Base-by-base conservation (phyloP, 208 protist genomes). In the Crithidia fasciculata region DNA sequence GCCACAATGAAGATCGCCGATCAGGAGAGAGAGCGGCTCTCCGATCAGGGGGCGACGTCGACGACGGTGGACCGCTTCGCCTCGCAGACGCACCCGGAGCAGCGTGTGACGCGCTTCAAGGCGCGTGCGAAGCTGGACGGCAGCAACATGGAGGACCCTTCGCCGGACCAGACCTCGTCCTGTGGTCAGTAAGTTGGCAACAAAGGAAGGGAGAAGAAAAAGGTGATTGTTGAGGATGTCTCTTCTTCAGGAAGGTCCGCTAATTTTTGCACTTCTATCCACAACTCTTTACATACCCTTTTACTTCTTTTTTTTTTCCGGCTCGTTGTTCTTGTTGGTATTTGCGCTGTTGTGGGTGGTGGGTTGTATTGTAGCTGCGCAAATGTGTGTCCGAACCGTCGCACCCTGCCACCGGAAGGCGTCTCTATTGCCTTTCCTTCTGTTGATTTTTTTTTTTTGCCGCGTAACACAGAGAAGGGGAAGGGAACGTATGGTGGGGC, bases 1-100 rank as follows among this genome's bases (percentile, higher is more conserved):
- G 75, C 78, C 44, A 78, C 84, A 16, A 39, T 77, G 39, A 76
- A 81, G 18, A 53, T 82, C 0, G 76, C 77, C 15, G 87, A 90
- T 36, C 76, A 69, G 18, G 88, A 87, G 47, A 67, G 65, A 60
- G 81, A 76, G 63, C 86, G 88, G 0, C 36, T 79, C 39, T 95
- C 88, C 10, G 88, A 93, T 44, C 60, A 78, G 59, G 70, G 72
- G 45, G 15, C 43, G 45, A 72, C 58, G 12, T 74, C 59, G 53
- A 19, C 74, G 9, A 72, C 62, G 37, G 78, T 86, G 15, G 92
- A 96, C 61, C 87, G 92, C 13, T 96, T 92, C 74, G 92, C 92
- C n/a, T 96, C 92, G 5, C 57, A 69, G 12, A 96, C 89, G 40
- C 83, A 96, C 69, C 89, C 92, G 10, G 89, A 96, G 82, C 92